Base-by-base conservation (phyloP, 2,329 filamentous ascomycete species). In the Colletotrichum sp. region DNA sequence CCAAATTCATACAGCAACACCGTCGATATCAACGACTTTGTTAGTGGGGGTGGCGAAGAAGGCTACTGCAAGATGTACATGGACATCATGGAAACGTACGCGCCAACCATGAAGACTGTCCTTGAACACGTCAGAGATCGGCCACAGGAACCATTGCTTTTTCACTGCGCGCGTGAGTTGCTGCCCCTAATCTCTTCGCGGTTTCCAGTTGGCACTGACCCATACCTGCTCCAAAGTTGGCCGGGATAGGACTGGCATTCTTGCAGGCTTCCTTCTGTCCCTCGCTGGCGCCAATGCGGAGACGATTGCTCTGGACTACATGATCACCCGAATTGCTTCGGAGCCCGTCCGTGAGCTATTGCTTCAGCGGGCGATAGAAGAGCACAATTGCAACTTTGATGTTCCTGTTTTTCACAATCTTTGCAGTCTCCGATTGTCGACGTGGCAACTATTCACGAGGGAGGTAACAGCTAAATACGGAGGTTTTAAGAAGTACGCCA, bases 111-210 rank as follows among this genome's bases (percentile, higher is more conserved):
- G 77, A 84, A 81, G 58, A 84, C 83, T 3, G 82, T 91, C 8
- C 83, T 91, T 21, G 84, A 88, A 78, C 86, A 88, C 71, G 83
- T 91, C 16, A 82, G 87, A 67, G 88, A 90, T 77, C 82, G 83
- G 9, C 85, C 86, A 9, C 73, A 79, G 2, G 85, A 88, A 78
- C 84, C 85, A n/a, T 85, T 90, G 72, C 76, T 91, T 65, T 87
- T 91, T 38, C 90, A 91, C 79, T 91, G 89, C 79, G 89, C 87
- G 8, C 89, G 89, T 90, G 77, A 79, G 85, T 82, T 34, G 52
- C 21, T 6, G 5, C 21, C 66, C 15, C 15, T 58, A 3, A 18
- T n/a, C 2, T 30, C 26, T 32, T 6, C 26, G 13, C 6, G n/a
- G 15, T 15, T 2, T 36, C 6, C n/a, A 38, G 4, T 10, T 8